Evolutionary conservation across 176 grass and related monocot species (phyloP), one percentile per base, ranked within the genome.

Genomic region (Cenchrus purpureus): DNA sequence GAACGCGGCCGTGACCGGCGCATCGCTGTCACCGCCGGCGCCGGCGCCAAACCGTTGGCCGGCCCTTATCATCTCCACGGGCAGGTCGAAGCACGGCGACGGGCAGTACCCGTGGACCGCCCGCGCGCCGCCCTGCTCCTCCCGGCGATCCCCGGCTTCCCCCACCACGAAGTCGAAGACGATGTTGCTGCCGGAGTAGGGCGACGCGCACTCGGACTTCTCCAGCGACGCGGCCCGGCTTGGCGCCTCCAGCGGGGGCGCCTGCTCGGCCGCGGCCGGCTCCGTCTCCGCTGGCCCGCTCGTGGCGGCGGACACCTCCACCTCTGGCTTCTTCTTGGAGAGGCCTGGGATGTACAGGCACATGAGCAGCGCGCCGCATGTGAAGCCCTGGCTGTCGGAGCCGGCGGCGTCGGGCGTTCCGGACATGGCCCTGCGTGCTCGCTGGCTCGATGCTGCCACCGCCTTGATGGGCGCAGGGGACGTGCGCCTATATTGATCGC

Each of bases 41-140:
- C 3, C 64, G 16, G 0, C 15, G 14, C 73, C 56, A 51, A 52
- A 64, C 10, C 78, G 83, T 28, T 86, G 25, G 46, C 46, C 71
- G 72, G 83, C 58, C 72, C 72, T 22, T 54, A 90, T 86, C 73
- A 77, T 65, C 78, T 86, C 88, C 78, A 65, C 78, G 12, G 88
- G 88, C 65, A 90, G 88, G 65, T 90, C 88, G 72, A 90, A 90
- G 78, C 88, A 90, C 48, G 88, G 83, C 0, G 88, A 90, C 65
- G 88, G 88, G 72, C 88, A 90, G 64, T 81, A 90, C 12, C 83
- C 83, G 0, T 82, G 88, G 55, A 43, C 0, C n/a, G 11, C 58
- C 0, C n/a, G 8, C 5, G 40, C 6, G 68, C 67, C 65, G 20
- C 45, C 54, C 13, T 48, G 62, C 19, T 82, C 43, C 64, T 60